Percentiles rank a stretch among this genome's conserved stretches.
Evolutionary conservation across 169 alveolate genomes (phyloP).

Genomic region (Pseudocohnilembus persalinus): DNA sequence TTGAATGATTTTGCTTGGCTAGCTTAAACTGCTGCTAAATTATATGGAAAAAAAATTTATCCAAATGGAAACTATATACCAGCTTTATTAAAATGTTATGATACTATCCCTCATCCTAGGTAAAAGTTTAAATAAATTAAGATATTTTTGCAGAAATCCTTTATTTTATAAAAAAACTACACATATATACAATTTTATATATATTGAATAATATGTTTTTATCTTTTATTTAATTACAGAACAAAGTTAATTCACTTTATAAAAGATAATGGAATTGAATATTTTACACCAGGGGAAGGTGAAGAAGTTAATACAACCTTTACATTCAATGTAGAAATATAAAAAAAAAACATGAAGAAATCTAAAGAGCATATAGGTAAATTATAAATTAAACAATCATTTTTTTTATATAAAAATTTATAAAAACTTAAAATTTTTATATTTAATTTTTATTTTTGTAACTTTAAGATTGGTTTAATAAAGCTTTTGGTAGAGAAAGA

Average conservation of each 20-base stretch:
- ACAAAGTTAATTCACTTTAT: not conserved
- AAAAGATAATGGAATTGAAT: not conserved
- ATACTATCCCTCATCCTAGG: constrained; percentile 18
- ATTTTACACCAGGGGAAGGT: not conserved
- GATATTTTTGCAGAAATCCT: not conserved
- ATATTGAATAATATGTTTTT: no score
- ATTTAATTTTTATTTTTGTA: no score
- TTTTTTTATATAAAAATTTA: not conserved
- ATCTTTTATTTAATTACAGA: not conserved
- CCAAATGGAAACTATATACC: constrained; percentile 47
- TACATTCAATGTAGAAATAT: constrained; percentile 9
- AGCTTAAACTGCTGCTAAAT: constrained; percentile 43
- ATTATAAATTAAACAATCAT: no score
- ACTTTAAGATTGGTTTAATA: constrained; percentile 29
- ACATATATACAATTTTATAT: no score
- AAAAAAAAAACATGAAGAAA: constrained; percentile 12
- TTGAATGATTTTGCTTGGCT: constrained; percentile 49
- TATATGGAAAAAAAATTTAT: constrained; percentile 36
- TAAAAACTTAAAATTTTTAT: no score
- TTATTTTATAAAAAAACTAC: no score
- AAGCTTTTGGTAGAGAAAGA: constrained; percentile 23
- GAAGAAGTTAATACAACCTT: not conserved
- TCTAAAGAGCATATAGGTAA: constrained; percentile 23
- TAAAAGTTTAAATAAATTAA: not conserved
- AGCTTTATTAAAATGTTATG: constrained; percentile 8